Evolutionary conservation across 345 rosid genomes (phyloP), one percentile per base, ranked within the genome.

Genomic region (Euphorbia lathyris): DNA sequence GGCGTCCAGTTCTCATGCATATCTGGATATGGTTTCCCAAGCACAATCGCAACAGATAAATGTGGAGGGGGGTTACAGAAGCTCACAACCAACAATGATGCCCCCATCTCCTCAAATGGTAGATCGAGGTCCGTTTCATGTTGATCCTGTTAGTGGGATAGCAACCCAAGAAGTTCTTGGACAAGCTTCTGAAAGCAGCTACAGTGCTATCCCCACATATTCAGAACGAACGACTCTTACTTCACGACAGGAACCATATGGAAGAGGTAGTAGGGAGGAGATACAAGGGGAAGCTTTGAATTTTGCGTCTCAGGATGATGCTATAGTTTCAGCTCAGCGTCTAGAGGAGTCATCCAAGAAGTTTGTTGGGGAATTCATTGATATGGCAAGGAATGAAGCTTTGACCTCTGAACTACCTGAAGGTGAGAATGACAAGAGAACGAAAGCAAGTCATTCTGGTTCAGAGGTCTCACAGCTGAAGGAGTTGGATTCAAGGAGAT

Each of bases 321-420:
- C 88, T 78, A 71, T 92, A 55, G 88, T 76, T 73, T 88, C 97
- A 56, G 88, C 89, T 66, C 82, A 76, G 52, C 86, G 81, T 70
- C 71, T 73, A n/a, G 92, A 87, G 79, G 84, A 84, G 65, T 83
- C 88, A 43, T 90, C 96, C 43, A 58, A 51, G 65, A 85, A 80
- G 71, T 59, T 80, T 66, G 74, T 87, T 61, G 88, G 87, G 62
- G 97, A 92, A 68, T 95, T 90, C 81, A 45, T 95, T 76, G 84
- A 86, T 75, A 84, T 72, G 83, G 90, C 89, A 62, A 83, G 73
- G 69, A 82, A 81, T 71, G 87, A 84, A 80, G 65, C 60, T 40
- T 81, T 77, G 70, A 77, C 81, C 75, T 84, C 89, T 58, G 84
- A 78, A 77, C 73, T 72, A 45, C 74, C 81, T 16, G 79, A 73